Base-by-base conservation (phyloP, 805 yeast genomes). In the Yamadazyma sp. region DNA sequence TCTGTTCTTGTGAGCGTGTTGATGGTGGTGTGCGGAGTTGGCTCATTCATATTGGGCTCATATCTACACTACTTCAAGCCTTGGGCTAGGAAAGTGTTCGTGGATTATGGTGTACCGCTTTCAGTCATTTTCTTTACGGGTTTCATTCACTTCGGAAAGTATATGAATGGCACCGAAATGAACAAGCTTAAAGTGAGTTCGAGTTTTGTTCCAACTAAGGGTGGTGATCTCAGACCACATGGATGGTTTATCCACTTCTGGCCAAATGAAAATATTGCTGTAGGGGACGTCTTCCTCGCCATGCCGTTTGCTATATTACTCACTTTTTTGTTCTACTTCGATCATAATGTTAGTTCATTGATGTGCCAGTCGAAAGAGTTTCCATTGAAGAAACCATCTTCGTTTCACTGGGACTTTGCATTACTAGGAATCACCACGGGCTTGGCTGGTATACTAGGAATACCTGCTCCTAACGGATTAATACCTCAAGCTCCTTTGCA, bases 401-500 rank as follows among this genome's bases (percentile, higher is more conserved):
- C 91, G 0, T 93, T 93, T 60, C 98, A 93, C 61, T 93, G 88
- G 80, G 99, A 91, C 60, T 84, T 90, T 53, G 73, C 84, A 27
- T 62, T 93, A 16, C 66, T 91, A 23, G 98, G 98, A 0, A 55
- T 87, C 6, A 83, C 90, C 4, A 93, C 98, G 0, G 95, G 95
- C 0, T 59, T 91, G 1, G 71, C 95, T 3, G 98, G 98, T 0
- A 60, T 91, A 1, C 54, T 91, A 8, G 99, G 98, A 0, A 71
- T 93, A 2, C 99, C 98, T 0, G 89, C 97, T 2, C 98, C 98
- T 0, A 93, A 93, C 60, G 99, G 99, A 0, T 68, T 91, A 21
- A 91, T 91, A 29, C 99, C 99, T 1, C 99, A 91, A 59, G 98
- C 99, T 0, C 98, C 98, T 2, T 56, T 93, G 23, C 99, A 91